A percentile compares a stretch with the other conserved stretches of the same genome.
Conservation (phyloP, 2,329 filamentous ascomycete species). For the Dactylellina haptotyla region DNA sequence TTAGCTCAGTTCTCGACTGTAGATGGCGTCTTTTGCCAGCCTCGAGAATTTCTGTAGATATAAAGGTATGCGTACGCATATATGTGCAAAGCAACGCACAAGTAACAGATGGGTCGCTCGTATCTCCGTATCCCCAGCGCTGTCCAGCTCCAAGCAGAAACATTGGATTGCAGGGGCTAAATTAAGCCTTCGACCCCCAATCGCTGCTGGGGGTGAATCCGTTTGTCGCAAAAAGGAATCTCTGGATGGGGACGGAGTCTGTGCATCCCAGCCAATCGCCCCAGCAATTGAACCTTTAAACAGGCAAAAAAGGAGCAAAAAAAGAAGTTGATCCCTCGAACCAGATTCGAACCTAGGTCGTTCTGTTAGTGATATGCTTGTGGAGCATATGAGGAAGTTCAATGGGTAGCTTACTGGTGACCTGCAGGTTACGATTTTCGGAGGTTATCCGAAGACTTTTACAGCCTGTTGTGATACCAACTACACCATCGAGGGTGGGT, state of each 20-base stretch:
- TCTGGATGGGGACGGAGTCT: background rate
- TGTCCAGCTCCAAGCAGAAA: no score
- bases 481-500: slow-evolving; percentile 53
- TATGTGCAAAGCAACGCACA: no score
- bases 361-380: slow-evolving; percentile 27
- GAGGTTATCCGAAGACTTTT: slow-evolving; percentile 52
- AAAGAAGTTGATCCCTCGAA: slow-evolving; percentile 51
- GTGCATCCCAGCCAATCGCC: slow-evolving; percentile 9
- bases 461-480: slow-evolving; percentile 55
- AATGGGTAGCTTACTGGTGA: slow-evolving; percentile 37
- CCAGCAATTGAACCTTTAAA: background rate
- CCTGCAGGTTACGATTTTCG: slow-evolving; percentile 53
- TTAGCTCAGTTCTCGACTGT: no score
- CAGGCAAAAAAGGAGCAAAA: slow-evolving; percentile 31
- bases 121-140: background rate
- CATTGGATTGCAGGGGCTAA: no score
- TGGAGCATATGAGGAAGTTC: slow-evolving; percentile 14
- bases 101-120: background rate
- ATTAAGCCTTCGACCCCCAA: no score
- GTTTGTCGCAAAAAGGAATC: background rate
- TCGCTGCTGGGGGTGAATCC: no score
- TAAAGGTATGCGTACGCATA: no score
- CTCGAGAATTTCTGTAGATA: no score
- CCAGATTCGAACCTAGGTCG: slow-evolving; percentile 50
- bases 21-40: no score